These are phyloP conservation scores for Leccinum obscurum DNA, from an alignment of 768 basidiomycete genomes.

Conservation along the genomic window DNA sequence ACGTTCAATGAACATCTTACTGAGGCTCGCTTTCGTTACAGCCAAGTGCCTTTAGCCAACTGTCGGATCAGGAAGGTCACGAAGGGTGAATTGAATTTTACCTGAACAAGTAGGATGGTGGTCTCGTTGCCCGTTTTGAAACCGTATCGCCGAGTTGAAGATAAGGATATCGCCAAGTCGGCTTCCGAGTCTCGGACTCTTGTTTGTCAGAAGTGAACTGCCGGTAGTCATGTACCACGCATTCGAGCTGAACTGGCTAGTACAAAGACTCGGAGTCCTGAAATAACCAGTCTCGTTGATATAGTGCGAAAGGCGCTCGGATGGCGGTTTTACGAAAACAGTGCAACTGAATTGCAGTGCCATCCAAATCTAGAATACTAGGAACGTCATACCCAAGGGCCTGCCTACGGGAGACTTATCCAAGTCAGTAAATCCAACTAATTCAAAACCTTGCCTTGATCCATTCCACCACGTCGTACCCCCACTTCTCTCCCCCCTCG, in stretches of 20 bases:
- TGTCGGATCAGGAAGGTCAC: neutral
- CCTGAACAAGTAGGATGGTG: conserved; percentile 37
- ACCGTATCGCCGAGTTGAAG: conserved; percentile 65
- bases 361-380: too few species aligned
- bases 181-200: conserved; percentile 26
- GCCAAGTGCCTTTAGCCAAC: neutral
- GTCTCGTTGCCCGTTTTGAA: conserved; percentile 62
- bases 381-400: too few species aligned
- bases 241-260: conserved; percentile 14
- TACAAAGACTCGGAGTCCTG: neutral
- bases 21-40: neutral
- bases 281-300: conserved; percentile 2
- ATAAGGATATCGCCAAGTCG: conserved; percentile 54
- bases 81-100: conserved; percentile 11
- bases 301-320: neutral
- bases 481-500: conserved; percentile 62
- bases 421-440: conserved; percentile 3
- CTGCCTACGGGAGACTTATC: neutral
- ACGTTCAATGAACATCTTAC: neutral
- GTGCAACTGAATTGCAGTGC: neutral
- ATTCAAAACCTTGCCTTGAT: conserved; percentile 24
- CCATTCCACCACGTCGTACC: conserved; percentile 43
- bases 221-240: conserved; percentile 7
- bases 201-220: neutral
- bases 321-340: neutral